These are phyloP conservation scores for Zoysia matrella DNA, from an alignment of 202 grass and related monocot genomes.

Conservation along the genomic window DNA sequence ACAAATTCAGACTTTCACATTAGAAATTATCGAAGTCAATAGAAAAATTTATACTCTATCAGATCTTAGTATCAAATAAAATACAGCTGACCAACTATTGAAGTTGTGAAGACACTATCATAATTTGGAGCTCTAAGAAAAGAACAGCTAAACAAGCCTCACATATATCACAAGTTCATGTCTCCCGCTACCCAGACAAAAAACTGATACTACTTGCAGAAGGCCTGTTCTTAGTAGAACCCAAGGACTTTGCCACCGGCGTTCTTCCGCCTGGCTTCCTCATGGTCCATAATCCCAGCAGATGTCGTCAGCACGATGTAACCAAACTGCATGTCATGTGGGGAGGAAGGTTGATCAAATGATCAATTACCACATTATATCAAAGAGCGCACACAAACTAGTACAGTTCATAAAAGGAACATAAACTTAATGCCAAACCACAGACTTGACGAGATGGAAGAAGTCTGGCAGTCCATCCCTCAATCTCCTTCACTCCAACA, in stretches of 20 bases:
- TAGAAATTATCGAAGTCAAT: neutral
- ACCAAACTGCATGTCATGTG: constrained; percentile 60
- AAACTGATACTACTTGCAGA: constrained; percentile 23
- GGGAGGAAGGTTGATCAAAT: neutral
- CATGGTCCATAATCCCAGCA: constrained; percentile 82
- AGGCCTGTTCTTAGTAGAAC: constrained; percentile 61
- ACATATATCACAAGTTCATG: constrained; percentile 16
- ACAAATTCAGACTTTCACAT: neutral
- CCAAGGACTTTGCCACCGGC: constrained; percentile 77
- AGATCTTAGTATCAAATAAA: neutral
- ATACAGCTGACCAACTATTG: neutral
- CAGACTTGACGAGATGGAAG: constrained; percentile 53
- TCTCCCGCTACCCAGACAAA: constrained; percentile 33
- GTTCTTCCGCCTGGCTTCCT: constrained; percentile 30
- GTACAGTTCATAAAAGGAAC: neutral
- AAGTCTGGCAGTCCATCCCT: too few relatives aligned
- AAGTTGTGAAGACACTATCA: neutral
- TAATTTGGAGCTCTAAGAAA: neutral
- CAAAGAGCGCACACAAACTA: neutral
- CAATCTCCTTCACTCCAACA: too few relatives aligned
- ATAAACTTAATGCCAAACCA: neutral
- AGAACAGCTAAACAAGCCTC: neutral
- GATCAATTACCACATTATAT: too few relatives aligned
- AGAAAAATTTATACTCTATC: neutral
- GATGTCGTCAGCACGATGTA: constrained; percentile 81